A percentile compares a stretch with the other conserved stretches of the same genome.
These are phyloP conservation scores for Eucalyptus cloeziana DNA, from an alignment of 345 rosid genomes.

Conservation along the genomic window DNA sequence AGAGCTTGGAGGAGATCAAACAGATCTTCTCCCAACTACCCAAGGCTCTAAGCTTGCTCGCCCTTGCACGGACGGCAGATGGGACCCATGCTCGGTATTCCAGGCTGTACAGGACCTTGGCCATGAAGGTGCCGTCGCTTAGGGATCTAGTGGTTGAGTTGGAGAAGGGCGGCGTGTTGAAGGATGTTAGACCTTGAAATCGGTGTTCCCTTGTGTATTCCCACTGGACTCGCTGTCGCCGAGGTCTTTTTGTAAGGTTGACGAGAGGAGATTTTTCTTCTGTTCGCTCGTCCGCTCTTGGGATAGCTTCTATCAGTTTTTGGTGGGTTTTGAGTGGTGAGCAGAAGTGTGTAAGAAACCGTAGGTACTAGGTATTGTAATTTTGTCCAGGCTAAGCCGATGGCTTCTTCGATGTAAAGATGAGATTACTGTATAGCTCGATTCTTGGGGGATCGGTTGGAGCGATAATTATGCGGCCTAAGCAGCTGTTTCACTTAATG, in stretches of 20 bases:
- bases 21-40: constrained; percentile 74
- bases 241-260: background rate
- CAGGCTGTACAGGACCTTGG: constrained; percentile 81
- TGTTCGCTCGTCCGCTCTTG: background rate
- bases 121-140: constrained; percentile 85
- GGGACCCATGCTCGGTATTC: constrained; percentile 86
- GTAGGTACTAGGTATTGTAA: background rate
- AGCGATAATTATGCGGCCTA: too few species aligned
- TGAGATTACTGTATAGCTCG: background rate
- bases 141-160: constrained; percentile 74
- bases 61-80: constrained; percentile 75
- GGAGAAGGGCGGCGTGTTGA: constrained; percentile 66
- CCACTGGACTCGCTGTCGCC: background rate
- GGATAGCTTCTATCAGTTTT: background rate
- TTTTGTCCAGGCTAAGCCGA: background rate
- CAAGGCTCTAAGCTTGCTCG: constrained; percentile 78
- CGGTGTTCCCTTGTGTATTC: background rate
- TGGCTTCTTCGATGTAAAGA: background rate
- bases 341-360: background rate
- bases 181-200: constrained; percentile 47
- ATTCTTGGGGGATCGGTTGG: too few species aligned
- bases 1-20: constrained; percentile 71
- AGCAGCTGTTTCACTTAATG: too few species aligned
- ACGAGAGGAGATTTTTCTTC: background rate
- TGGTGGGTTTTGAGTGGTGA: background rate